Conservation (phyloP, 140 eudicot genomes). For the Artemisia princeps region DNA sequence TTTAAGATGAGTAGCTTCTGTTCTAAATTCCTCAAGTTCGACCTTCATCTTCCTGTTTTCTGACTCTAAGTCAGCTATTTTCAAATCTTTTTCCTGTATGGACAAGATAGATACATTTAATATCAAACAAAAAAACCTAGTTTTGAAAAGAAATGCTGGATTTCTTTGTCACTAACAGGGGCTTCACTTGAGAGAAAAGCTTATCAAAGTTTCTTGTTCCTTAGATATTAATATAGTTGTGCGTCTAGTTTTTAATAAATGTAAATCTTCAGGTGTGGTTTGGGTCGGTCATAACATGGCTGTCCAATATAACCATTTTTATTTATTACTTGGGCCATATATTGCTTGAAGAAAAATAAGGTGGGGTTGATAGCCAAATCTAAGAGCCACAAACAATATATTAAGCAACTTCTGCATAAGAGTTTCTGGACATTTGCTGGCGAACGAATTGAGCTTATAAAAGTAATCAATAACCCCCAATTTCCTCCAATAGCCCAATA, state of each 20-base stretch:
- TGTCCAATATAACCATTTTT: background rate
- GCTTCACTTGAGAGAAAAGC: background rate
- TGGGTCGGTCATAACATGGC: background rate
- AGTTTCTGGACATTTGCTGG: background rate
- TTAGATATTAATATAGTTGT: too few relatives aligned
- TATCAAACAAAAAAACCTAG: background rate
- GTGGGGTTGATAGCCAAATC: background rate
- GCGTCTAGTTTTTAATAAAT: too few relatives aligned
- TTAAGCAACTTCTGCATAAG: background rate
- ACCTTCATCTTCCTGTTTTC: constrained; percentile 90
- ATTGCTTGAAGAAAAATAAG: background rate
- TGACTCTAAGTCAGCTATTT: constrained; percentile 76
- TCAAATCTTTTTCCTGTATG: constrained; percentile 74
- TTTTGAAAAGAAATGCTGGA: background rate
- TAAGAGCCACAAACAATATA: background rate
- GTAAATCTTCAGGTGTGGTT: background rate
- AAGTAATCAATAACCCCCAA: background rate
- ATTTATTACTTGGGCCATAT: background rate
- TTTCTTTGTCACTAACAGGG: background rate
- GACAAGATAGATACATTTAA: background rate
- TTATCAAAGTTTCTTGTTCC: background rate
- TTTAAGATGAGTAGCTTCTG: constrained; percentile 88
- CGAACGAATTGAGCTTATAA: background rate
- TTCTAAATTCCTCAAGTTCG: constrained; percentile 88
- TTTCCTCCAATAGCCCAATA: background rate